Conservation (phyloP, 352 stramenopile species). For the Pelagophyceae sp. region DNA sequence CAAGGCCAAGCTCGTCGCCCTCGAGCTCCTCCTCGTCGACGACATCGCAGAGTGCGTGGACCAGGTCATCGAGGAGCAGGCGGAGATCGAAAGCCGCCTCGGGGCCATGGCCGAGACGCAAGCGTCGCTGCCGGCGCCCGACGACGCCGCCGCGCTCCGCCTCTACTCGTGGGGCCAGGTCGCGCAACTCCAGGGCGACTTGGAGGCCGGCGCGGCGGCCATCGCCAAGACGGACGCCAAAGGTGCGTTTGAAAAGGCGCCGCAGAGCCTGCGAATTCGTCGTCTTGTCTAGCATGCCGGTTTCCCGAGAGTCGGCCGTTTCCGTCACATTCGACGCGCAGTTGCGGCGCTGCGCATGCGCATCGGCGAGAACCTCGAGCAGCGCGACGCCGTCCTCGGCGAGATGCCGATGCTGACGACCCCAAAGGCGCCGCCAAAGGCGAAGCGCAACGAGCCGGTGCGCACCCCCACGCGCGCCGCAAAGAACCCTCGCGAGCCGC, state of each 20-base stretch:
- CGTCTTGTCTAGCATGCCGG: no score
- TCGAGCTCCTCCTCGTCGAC: slow-evolving; percentile 9
- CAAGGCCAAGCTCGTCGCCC: slow-evolving; percentile 9
- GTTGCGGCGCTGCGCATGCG: not conserved
- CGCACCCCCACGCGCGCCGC: no score
- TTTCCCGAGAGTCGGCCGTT: no score
- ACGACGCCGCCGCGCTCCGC: slow-evolving; percentile 6
- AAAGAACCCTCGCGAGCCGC: no score
- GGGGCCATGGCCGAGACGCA: not conserved
- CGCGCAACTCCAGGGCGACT: not conserved
- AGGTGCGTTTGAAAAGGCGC: no score
- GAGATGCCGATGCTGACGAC: not conserved
- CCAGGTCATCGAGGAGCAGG: not conserved
- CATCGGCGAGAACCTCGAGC: slow-evolving; percentile 15
- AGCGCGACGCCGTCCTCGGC: not conserved
- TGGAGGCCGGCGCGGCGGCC: not conserved
- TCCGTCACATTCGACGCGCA: no score
- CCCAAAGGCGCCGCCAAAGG: not conserved
- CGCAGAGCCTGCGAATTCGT: no score
- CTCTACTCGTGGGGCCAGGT: slow-evolving; percentile 8
- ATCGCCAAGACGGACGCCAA: slow-evolving; percentile 14
- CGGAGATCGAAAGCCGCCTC: not conserved
- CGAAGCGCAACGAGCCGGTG: not conserved
- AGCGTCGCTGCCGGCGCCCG: not conserved
- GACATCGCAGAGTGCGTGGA: slow-evolving; percentile 11